Conservation (phyloP, 345 rosid genomes). For the Populus alba region DNA sequence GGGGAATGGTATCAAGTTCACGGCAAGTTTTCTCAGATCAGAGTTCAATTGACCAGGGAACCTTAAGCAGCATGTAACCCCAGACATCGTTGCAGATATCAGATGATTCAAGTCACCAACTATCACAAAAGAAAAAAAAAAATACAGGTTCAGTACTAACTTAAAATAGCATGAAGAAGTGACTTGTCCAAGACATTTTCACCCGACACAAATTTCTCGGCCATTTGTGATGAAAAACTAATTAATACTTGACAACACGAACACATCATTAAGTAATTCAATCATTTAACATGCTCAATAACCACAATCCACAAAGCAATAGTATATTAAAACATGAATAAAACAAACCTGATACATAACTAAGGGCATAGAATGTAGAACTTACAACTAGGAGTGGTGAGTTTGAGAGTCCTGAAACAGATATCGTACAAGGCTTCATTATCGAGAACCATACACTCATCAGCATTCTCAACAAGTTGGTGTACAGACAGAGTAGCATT, state of each 20-base stretch:
- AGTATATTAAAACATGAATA: neutral
- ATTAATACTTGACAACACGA: no score
- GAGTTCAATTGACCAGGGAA: slow-evolving; percentile 33
- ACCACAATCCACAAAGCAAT: neutral
- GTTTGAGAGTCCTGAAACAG: slow-evolving; percentile 31
- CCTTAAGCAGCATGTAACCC: slow-evolving; percentile 32
- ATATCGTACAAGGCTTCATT: slow-evolving; percentile 29
- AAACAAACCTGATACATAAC: neutral
- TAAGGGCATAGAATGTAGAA: neutral
- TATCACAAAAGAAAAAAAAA: neutral
- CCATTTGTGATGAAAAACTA: no score
- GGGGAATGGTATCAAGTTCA: slow-evolving; percentile 30
- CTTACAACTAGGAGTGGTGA: slow-evolving; percentile 32
- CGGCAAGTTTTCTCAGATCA: slow-evolving; percentile 27
- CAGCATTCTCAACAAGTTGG: slow-evolving; percentile 31
- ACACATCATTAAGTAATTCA: neutral
- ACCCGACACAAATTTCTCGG: no score
- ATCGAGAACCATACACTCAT: slow-evolving; percentile 33
- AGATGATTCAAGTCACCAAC: slow-evolving; percentile 32
- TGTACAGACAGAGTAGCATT: slow-evolving; percentile 30
- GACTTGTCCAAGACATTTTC: no score
- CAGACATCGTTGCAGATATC: slow-evolving; percentile 34
- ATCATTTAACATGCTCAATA: neutral
- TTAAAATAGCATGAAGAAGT: no score
- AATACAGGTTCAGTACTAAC: neutral